phyloP scores from a whole-genome alignment of 2,329 filamentous ascomycete genomes.

The Dactylellina drechsleri region DNA sequence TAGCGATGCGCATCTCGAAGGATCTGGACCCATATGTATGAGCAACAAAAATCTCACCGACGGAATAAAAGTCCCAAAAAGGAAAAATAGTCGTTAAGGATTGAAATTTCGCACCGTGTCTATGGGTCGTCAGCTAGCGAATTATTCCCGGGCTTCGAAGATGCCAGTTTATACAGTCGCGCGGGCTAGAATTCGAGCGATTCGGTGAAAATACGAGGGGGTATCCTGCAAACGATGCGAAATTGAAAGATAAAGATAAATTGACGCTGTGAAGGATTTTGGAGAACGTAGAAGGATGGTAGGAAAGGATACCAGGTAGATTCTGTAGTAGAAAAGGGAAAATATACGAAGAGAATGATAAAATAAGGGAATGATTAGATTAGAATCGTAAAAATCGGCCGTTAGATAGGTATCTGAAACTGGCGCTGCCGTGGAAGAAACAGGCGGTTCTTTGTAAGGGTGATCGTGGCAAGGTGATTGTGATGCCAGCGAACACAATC shows the following conservation, averaged over 20 bases:
- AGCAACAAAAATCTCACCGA: neutral
- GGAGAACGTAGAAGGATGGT: constrained; percentile 1
- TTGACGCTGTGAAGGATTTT: constrained; percentile 23
- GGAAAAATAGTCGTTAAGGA: constrained; percentile 31
- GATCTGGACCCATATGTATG: constrained; percentile 17
- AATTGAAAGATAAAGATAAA: constrained; percentile 22
- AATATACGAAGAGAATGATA: constrained; percentile 23
- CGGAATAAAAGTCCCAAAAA: constrained; percentile 1
- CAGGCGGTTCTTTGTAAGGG: constrained; percentile 34
- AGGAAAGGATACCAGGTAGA: constrained; percentile 18
- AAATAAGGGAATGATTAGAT: constrained; percentile 12
- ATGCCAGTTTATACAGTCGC: constrained; percentile 51
- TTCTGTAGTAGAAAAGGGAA: constrained; percentile 15
- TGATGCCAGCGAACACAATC: constrained; percentile 32
- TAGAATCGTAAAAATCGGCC: constrained; percentile 38
- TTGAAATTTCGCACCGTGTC: constrained; percentile 42
- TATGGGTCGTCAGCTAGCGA: constrained; percentile 45
- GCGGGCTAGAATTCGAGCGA: constrained; percentile 28
- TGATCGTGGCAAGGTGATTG: constrained; percentile 18
- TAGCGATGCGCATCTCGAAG: constrained; percentile 42
- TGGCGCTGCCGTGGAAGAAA: constrained; percentile 24
- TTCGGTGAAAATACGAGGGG: constrained; percentile 29
- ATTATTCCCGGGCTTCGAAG: constrained; percentile 35
- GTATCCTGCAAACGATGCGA: constrained; percentile 55
- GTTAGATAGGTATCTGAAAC: constrained; percentile 29